A percentile compares a stretch with the other conserved stretches of the same genome.
phyloP scores from a whole-genome alignment of 257 asterid species.

The Orobanche coerulescens region DNA sequence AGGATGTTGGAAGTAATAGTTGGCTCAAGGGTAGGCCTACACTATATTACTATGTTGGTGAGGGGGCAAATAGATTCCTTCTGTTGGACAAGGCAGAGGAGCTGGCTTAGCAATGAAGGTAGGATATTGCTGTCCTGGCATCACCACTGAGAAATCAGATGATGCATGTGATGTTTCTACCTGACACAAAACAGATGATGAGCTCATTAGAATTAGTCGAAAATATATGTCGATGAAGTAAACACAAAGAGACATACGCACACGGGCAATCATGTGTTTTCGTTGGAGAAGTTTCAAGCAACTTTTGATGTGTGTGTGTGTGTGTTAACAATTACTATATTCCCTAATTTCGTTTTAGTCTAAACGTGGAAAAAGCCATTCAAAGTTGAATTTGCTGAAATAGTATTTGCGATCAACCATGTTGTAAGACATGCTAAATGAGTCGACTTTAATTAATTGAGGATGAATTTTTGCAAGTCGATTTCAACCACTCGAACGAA shows the following conservation, averaged over 20 bases:
- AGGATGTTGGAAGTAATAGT: not conserved
- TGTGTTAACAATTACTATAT: too few species aligned
- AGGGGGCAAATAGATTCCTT: slow-evolving; percentile 54
- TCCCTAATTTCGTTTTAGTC: too few species aligned
- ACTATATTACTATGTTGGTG: slow-evolving; percentile 29
- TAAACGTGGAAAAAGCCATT: too few species aligned
- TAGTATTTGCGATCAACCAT: too few species aligned
- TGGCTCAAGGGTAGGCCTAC: slow-evolving; percentile 17
- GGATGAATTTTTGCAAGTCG: too few species aligned
- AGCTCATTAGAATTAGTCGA: not conserved
- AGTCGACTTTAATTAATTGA: too few species aligned
- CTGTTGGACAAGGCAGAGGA: slow-evolving; percentile 70
- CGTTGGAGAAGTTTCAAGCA: not conserved
- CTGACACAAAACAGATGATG: slow-evolving; percentile 24
- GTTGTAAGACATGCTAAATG: too few species aligned
- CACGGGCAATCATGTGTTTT: not conserved
- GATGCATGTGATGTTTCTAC: slow-evolving; percentile 38
- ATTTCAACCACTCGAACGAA: too few species aligned
- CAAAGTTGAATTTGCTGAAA: too few species aligned
- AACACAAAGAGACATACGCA: not conserved
- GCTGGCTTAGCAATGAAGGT: slow-evolving; percentile 82
- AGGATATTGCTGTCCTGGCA: slow-evolving; percentile 85
- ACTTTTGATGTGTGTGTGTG: too few species aligned
- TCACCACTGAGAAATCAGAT: slow-evolving; percentile 57
- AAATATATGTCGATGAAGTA: not conserved